phyloP scores from a whole-genome alignment of 2,329 filamentous ascomycete genomes.

The Zasmidium angulare region DNA sequence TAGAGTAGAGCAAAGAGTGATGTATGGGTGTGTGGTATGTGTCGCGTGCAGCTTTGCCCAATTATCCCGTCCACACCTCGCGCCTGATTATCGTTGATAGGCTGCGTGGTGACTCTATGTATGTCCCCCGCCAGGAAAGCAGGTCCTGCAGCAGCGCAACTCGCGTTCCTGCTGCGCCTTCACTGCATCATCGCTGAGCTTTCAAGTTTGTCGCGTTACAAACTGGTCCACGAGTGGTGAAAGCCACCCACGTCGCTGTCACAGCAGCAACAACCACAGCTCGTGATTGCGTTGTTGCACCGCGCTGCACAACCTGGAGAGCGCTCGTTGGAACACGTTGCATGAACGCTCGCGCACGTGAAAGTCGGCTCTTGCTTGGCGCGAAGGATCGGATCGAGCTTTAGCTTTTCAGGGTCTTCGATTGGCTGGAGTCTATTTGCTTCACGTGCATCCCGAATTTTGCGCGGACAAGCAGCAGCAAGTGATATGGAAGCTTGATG shows the following conservation, averaged over 20 bases:
- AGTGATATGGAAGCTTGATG: not conserved
- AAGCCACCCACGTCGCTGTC: constrained; percentile 4
- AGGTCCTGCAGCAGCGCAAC: not conserved
- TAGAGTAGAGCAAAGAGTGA: too few relatives aligned
- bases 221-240: not conserved
- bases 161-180: too few relatives aligned
- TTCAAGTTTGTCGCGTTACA: not conserved
- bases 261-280: not conserved
- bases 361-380: not conserved
- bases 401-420: not conserved
- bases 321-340: constrained; percentile 5
- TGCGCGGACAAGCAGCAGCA: not conserved
- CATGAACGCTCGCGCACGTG: not conserved
- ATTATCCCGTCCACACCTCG: not conserved
- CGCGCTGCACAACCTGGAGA: not conserved
- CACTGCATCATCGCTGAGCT: not conserved
- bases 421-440: not conserved
- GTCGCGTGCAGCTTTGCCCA: not conserved
- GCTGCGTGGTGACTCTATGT: too few relatives aligned
- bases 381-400: not conserved
- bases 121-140: not conserved
- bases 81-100: too few relatives aligned
- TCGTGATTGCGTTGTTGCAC: not conserved
- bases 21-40: not conserved
- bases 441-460: not conserved